Evolutionary conservation across 2,329 filamentous ascomycete species (phyloP), one percentile per base, ranked within the genome.

Genomic region (Colletotrichum orchidophilum): DNA sequence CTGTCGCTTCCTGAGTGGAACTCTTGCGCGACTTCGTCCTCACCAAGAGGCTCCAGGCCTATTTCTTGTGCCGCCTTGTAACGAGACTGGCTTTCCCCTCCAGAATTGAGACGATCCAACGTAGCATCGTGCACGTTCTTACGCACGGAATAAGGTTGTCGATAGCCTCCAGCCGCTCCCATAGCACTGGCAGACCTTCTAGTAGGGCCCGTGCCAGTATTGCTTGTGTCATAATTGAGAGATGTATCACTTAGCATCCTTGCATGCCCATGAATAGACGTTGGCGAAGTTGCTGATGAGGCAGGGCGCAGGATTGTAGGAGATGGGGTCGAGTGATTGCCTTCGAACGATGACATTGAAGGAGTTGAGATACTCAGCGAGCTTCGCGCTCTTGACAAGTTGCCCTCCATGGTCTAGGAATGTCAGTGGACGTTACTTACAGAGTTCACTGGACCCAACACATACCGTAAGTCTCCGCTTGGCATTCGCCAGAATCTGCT

Each of bases 401-500:
- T 98, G 46, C 93, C 94, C 82, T 98, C 96, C 95, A 98, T 97
- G 35, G 94, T 93, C 94, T 97, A 79, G 26, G 60, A 15, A 42
- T 54, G 71, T 82, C 73, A 81, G 77, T 59, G 11, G 31, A 24
- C 27, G 35, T 54, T 59, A 27, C n/a, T 8, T 21, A 33, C 18
- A 24, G 15, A n/a, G 24, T 42, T 9, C 18, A 18, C 8, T 13
- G 24, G 13, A 8, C 18, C 7, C 39, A 46, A 8, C 13, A 21
- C 93, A 80, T 86, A 97, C 94, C 78, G 94, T 96, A 72, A 98
- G 86, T 75, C 95, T 88, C 80, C 91, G 92, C 83, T 98, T 98
- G 35, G 96, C 96, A 81, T 97, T 97, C 66, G 95, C 94, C 66
- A 98, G 86, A 78, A 98, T 98, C 77, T 95, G 87, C 79, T 98